These are phyloP conservation scores for Ramichloridium luteum DNA, from an alignment of 2,329 filamentous ascomycete genomes.

Conservation along the genomic window DNA sequence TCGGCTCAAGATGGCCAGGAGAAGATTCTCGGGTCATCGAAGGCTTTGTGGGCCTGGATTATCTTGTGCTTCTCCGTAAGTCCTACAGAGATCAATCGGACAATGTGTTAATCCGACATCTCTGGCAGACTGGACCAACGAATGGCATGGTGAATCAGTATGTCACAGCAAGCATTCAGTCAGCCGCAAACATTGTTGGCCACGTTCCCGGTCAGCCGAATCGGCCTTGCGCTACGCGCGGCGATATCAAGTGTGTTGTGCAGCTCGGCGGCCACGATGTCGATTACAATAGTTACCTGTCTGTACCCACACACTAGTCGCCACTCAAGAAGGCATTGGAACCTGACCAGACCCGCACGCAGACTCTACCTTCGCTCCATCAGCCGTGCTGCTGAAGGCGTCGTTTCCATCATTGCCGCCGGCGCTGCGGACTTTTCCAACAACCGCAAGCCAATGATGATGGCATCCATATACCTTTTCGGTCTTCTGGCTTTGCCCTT, in stretches of 20 bases:
- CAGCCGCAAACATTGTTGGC: background rate
- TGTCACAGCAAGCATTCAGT: background rate
- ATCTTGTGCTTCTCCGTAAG: conserved; percentile 1
- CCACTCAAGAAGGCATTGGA: no score
- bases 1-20: background rate
- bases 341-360: no score
- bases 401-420: background rate
- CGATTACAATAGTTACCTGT: background rate
- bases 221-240: background rate
- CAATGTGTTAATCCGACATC: no score
- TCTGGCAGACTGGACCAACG: background rate
- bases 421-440: background rate
- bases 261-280: background rate
- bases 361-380: background rate
- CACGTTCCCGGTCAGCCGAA: background rate
- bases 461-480: background rate
- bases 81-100: no score
- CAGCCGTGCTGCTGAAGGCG: background rate
- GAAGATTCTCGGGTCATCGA: background rate
- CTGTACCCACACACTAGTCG: no score
- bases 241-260: conserved; percentile 1
- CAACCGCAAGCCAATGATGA: background rate
- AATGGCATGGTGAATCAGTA: conserved; percentile 1
- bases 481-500: background rate
- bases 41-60: conserved; percentile 1